phyloP scores from a whole-genome alignment of 495 filamentous ascomycete species.

The Cairneyella variabilis region DNA sequence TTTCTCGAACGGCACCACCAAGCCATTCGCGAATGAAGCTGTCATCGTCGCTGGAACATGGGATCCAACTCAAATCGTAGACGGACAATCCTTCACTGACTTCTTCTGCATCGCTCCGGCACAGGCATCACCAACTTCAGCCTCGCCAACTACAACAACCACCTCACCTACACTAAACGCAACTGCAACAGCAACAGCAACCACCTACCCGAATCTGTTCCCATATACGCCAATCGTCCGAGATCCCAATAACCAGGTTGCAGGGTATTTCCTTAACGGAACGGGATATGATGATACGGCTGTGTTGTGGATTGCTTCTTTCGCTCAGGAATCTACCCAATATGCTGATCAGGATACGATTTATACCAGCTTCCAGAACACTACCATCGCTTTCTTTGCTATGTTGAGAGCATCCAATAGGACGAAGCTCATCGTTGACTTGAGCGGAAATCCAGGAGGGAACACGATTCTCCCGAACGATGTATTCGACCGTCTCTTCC shows the following conservation, averaged over 20 bases:
- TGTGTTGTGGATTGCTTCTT: conserved; percentile 30
- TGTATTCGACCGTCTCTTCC: conserved; percentile 40
- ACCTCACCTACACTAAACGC: not conserved
- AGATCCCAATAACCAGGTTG: conserved; percentile 7
- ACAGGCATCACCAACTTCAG: too few species aligned
- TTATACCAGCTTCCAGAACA: conserved; percentile 32
- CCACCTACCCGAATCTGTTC: not conserved
- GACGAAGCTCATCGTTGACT: conserved; percentile 50
- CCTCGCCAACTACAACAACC: too few species aligned
- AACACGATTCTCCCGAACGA: conserved; percentile 23
- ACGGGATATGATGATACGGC: conserved; percentile 39
- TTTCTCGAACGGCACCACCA: conserved; percentile 34
- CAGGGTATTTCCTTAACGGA: conserved; percentile 37
- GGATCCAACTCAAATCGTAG: conserved; percentile 22
- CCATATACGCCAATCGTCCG: conserved; percentile 3
- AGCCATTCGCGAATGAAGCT: conserved; percentile 29
- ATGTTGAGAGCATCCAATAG: conserved; percentile 35
- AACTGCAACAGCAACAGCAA: not conserved
- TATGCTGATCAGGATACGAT: conserved; percentile 21
- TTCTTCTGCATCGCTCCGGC: conserved; percentile 29
- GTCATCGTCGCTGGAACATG: conserved; percentile 21
- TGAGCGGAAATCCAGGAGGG: conserved; percentile 54
- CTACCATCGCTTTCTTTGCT: conserved; percentile 35
- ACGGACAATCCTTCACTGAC: conserved; percentile 33
- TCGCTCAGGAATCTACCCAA: conserved; percentile 14